These are phyloP conservation scores for Leavenworthia alabamica DNA, from an alignment of 345 rosid species.

Conservation along the genomic window DNA sequence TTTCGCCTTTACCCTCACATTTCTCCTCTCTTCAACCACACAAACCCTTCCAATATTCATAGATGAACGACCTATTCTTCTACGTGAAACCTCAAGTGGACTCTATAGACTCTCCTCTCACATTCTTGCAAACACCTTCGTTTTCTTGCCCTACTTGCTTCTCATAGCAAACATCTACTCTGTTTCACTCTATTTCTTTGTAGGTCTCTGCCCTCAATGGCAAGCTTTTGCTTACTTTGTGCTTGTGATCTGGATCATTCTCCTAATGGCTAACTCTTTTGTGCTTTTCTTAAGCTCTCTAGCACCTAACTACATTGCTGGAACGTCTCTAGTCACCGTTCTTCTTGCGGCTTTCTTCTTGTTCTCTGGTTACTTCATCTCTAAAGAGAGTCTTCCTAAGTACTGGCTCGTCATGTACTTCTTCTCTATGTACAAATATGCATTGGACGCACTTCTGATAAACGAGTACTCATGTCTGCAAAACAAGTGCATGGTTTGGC, in stretches of 20 bases:
- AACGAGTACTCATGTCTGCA: slow-evolving; percentile 84
- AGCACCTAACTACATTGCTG: slow-evolving; percentile 90
- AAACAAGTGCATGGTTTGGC: slow-evolving; percentile 62
- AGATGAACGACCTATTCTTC: slow-evolving; percentile 69
- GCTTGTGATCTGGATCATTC: slow-evolving; percentile 65
- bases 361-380: slow-evolving; percentile 90
- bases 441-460: slow-evolving; percentile 73
- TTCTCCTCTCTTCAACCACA: slow-evolving; percentile 86
- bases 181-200: slow-evolving; percentile 62
- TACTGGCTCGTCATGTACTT: slow-evolving; percentile 94
- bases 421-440: slow-evolving; percentile 89
- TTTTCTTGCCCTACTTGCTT: slow-evolving; percentile 76
- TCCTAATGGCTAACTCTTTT: slow-evolving; percentile 88
- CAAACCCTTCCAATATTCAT: slow-evolving; percentile 90
- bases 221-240: slow-evolving; percentile 71
- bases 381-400: slow-evolving; percentile 67
- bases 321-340: slow-evolving; percentile 68
- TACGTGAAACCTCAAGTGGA: slow-evolving; percentile 80
- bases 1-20: slow-evolving; percentile 90
- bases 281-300: slow-evolving; percentile 81
- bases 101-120: slow-evolving; percentile 77
- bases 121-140: slow-evolving; percentile 72
- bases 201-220: slow-evolving; percentile 76
- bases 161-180: slow-evolving; percentile 62
- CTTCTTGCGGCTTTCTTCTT: slow-evolving; percentile 73